phyloP scores from a whole-genome alignment of 2,329 filamentous ascomycete genomes.

The Raffaelea arxii region DNA sequence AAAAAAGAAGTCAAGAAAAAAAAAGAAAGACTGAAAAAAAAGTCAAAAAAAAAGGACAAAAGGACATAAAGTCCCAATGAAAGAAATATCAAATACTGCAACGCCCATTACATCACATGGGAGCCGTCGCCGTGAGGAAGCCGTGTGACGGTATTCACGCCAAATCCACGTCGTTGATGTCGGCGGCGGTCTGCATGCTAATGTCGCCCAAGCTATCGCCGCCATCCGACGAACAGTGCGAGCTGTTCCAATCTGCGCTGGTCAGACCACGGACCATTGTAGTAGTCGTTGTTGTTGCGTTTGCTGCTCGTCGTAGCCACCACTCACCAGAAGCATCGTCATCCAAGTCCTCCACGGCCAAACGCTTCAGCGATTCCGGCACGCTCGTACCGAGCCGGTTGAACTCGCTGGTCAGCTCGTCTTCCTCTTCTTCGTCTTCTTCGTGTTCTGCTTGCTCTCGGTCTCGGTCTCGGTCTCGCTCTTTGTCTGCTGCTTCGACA shows the following conservation, averaged over 20 bases:
- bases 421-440: conserved; percentile 8
- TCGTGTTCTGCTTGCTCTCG: too few species aligned
- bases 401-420: conserved; percentile 22
- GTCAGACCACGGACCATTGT: background rate
- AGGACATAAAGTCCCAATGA: too few species aligned
- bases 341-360: conserved; percentile 49
- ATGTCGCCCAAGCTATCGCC: conserved; percentile 40
- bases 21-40: background rate
- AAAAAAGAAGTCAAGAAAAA: background rate
- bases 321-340: conserved; percentile 51
- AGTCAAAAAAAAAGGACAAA: background rate
- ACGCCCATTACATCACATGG: too few species aligned
- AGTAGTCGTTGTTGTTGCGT: background rate
- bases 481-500: background rate
- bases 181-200: conserved; percentile 29
- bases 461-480: too few species aligned
- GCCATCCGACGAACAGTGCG: conserved; percentile 43
- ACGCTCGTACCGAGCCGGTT: conserved; percentile 29
- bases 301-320: too few species aligned
- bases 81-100: too few species aligned
- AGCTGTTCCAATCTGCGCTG: conserved; percentile 44
- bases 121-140: background rate
- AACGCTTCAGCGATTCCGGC: conserved; percentile 36
- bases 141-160: conserved; percentile 3
- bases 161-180: conserved; percentile 22